These are phyloP conservation scores for Anastatica hierochuntica DNA, from an alignment of 345 rosid species.

Conservation along the genomic window DNA sequence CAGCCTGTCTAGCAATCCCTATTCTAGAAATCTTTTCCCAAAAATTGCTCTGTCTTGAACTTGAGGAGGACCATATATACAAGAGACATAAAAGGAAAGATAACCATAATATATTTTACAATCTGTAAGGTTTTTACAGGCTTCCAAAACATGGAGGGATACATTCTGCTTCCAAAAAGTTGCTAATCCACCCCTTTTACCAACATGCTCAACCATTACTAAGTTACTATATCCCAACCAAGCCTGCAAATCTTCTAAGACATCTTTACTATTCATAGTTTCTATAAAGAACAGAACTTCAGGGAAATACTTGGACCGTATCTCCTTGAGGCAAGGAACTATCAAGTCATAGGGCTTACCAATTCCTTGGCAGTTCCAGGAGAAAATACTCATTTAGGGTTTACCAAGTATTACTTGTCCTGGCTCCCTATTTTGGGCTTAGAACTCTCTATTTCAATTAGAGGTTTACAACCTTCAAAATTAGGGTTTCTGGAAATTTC, in stretches of 20 bases:
- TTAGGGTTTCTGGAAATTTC: too few relatives aligned
- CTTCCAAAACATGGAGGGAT: too few relatives aligned
- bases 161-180: neutral
- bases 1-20: too few relatives aligned
- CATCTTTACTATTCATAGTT: neutral
- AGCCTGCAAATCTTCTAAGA: neutral
- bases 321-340: neutral
- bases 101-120: neutral
- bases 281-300: neutral
- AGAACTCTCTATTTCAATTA: too few relatives aligned
- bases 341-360: neutral
- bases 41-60: too few relatives aligned
- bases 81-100: too few relatives aligned
- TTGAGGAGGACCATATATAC: too few relatives aligned
- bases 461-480: too few relatives aligned
- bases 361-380: neutral
- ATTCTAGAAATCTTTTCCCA: too few relatives aligned
- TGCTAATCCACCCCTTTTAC: neutral
- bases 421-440: too few relatives aligned
- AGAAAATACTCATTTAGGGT: neutral
- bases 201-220: neutral
- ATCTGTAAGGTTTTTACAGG: neutral
- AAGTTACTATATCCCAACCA: neutral
- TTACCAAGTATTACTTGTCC: too few relatives aligned
- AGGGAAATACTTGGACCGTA: neutral